These are phyloP conservation scores for Cymodocea nodosa DNA, from an alignment of 116 monocot genomes.

Conservation along the genomic window DNA sequence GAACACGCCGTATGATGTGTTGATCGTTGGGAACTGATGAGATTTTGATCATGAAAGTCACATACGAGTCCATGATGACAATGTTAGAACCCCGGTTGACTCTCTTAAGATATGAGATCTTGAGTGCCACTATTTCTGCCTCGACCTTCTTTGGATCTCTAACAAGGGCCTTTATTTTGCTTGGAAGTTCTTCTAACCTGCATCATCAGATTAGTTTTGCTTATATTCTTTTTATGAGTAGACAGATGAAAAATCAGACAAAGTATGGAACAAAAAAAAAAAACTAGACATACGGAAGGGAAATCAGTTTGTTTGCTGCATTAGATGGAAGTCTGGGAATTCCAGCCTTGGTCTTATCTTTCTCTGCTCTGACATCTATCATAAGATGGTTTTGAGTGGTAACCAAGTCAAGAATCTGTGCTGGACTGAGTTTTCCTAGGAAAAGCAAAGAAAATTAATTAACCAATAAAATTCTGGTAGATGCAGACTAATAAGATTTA, in stretches of 20 bases:
- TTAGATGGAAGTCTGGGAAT: conserved; percentile 69
- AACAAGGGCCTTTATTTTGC: conserved; percentile 65
- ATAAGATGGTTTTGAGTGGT: conserved; percentile 48
- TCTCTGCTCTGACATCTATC: conserved; percentile 80
- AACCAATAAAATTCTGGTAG: not conserved
- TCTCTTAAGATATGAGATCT: conserved; percentile 88
- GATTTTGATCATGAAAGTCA: not conserved
- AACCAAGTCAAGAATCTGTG: conserved; percentile 65
- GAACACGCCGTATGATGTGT: no score
- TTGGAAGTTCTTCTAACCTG: conserved; percentile 83
- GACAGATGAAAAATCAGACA: not conserved
- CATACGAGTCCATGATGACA: conserved; percentile 83
- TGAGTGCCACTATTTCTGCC: conserved; percentile 79
- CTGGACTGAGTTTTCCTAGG: conserved; percentile 66
- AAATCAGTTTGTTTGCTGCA: conserved; percentile 74
- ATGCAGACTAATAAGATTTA: not conserved
- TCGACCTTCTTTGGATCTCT: conserved; percentile 71
- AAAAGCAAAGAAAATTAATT: conserved; percentile 6
- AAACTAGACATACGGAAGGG: conserved; percentile 49
- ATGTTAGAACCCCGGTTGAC: conserved; percentile 73
- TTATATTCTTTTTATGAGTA: not conserved
- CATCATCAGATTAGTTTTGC: not conserved
- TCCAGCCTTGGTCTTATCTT: conserved; percentile 78
- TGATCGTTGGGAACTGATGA: not conserved
- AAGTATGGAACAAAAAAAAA: not conserved